A percentile compares a stretch with the other conserved stretches of the same genome.
These are phyloP conservation scores for Trichoderma endophyticum DNA, from an alignment of 2,329 filamentous ascomycete genomes.

Conservation along the genomic window DNA sequence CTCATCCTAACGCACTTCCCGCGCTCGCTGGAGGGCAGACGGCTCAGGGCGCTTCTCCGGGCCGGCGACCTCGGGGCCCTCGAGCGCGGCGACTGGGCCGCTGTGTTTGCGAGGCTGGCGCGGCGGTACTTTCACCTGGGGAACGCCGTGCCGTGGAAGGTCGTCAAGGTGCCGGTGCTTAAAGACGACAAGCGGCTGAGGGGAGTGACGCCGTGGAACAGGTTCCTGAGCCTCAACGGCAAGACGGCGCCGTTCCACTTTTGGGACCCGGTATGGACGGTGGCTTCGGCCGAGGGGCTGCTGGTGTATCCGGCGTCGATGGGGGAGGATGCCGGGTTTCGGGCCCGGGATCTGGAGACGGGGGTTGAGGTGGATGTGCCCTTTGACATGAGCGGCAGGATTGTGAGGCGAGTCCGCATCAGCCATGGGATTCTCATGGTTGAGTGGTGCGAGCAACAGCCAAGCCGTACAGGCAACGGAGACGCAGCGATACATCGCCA, in stretches of 20 bases:
- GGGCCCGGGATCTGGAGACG: slow-evolving; percentile 50
- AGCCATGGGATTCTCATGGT: slow-evolving; percentile 54
- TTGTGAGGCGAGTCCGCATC: slow-evolving; percentile 54
- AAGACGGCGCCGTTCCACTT: slow-evolving; percentile 43
- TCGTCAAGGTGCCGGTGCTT: slow-evolving; percentile 21
- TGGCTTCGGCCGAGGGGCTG: slow-evolving; percentile 49
- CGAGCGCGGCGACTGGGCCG: slow-evolving; percentile 36
- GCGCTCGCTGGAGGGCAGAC: slow-evolving; percentile 50
- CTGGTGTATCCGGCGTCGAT: slow-evolving; percentile 47
- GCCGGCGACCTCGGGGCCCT: slow-evolving; percentile 15
- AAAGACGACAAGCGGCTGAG: slow-evolving; percentile 26
- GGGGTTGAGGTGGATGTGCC: slow-evolving; percentile 45
- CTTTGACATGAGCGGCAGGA: slow-evolving; percentile 47
- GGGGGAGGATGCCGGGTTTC: slow-evolving; percentile 31
- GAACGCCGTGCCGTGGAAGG: slow-evolving; percentile 43
- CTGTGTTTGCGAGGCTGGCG: slow-evolving; percentile 48
- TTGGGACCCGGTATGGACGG: slow-evolving; percentile 52
- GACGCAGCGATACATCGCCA: slow-evolving; percentile 52
- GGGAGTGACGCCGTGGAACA: slow-evolving; percentile 44
- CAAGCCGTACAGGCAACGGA: slow-evolving; percentile 51
- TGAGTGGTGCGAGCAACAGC: slow-evolving; percentile 58
- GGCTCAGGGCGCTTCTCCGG: slow-evolving; percentile 25
- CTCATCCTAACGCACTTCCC: slow-evolving; percentile 53
- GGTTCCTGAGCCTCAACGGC: slow-evolving; percentile 41
- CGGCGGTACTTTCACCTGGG: slow-evolving; percentile 54